Percentiles rank a stretch among this genome's conserved stretches.
phyloP scores from a whole-genome alignment of 2,329 filamentous ascomycete species.

The Zelopaecilomyces penicillatus region DNA sequence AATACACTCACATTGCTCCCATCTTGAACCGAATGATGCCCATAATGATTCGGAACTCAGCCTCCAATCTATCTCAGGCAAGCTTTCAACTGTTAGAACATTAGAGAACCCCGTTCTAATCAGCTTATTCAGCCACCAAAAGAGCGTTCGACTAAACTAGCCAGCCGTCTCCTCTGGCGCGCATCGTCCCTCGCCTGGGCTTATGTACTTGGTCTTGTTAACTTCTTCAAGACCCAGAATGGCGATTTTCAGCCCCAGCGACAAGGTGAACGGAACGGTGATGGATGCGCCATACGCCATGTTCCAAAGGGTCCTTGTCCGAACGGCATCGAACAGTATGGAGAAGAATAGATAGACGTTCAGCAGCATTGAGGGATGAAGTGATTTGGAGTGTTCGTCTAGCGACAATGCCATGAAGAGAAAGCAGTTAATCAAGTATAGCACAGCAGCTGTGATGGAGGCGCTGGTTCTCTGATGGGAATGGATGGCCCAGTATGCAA shows the following conservation, averaged over 20 bases:
- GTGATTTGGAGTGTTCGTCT: constrained; percentile 21
- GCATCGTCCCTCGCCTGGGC: constrained; percentile 10
- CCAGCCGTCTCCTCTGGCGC: constrained; percentile 31
- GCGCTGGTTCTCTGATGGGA: too few species aligned
- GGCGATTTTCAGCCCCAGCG: constrained; percentile 1
- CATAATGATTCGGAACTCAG: constrained; percentile 14
- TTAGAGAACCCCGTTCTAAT: constrained; percentile 28
- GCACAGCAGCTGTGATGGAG: too few species aligned
- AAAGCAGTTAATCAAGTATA: too few species aligned
- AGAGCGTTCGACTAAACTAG: constrained; percentile 28
- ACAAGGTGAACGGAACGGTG: constrained; percentile 18
- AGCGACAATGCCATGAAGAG: too few species aligned
- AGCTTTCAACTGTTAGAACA: constrained; percentile 24
- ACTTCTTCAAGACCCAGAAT: too few species aligned
- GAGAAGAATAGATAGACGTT: constrained; percentile 26
- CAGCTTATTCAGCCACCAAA: constrained; percentile 31
- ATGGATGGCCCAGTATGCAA: too few species aligned
- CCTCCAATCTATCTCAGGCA: constrained; percentile 25
- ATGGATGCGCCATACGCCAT: constrained; percentile 20
- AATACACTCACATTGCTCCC: too few species aligned
- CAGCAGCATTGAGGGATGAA: constrained; percentile 23
- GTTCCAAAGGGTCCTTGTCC: too few species aligned
- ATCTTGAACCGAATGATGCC: too few species aligned
- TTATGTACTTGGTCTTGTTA: too few species aligned
- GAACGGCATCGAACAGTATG: constrained; percentile 24